These are phyloP conservation scores for Pezicula neosporulosa DNA, from an alignment of 2,329 filamentous ascomycete species.

Conservation along the genomic window DNA sequence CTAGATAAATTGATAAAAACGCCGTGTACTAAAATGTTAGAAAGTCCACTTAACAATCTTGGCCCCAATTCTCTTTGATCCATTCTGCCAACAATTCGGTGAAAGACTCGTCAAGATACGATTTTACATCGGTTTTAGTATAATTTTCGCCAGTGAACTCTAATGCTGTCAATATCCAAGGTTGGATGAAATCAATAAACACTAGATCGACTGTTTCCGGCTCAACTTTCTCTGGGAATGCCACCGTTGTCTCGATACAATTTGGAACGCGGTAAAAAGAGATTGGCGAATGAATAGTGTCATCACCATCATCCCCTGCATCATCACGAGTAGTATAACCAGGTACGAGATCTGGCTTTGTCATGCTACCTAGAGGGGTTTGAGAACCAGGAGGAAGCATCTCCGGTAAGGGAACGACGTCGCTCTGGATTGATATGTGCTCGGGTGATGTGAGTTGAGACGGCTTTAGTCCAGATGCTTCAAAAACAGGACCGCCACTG, in stretches of 20 bases:
- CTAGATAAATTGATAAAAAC: not conserved
- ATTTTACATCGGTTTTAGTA: constrained; percentile 40
- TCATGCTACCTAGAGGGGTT: constrained; percentile 27
- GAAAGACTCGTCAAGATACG: constrained; percentile 50
- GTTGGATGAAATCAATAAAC: constrained; percentile 88
- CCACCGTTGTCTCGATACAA: constrained; percentile 68
- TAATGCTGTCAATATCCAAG: constrained; percentile 74
- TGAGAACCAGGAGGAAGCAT: constrained; percentile 20
- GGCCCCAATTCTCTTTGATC: constrained; percentile 55
- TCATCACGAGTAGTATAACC: constrained; percentile 93
- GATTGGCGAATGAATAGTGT: constrained; percentile 77
- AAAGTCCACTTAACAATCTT: constrained; percentile 19
- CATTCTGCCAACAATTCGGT: constrained; percentile 53
- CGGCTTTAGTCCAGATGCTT: constrained; percentile 23
- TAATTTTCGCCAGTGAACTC: constrained; percentile 55
- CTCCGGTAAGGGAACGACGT: constrained; percentile 5
- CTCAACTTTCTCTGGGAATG: constrained; percentile 50
- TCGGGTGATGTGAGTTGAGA: constrained; percentile 24
- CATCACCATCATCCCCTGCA: constrained; percentile 78
- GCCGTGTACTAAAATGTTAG: not conserved
- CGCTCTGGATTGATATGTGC: constrained; percentile 21
- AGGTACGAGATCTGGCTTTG: constrained; percentile 43
- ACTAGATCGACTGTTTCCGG: constrained; percentile 81
- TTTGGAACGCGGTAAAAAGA: constrained; percentile 78
- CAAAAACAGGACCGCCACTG: constrained; percentile 44